Percentiles rank a stretch among this genome's conserved stretches.
Evolutionary conservation across 495 filamentous ascomycete genomes (phyloP).

Genomic region (Xylaria flabelliformis): DNA sequence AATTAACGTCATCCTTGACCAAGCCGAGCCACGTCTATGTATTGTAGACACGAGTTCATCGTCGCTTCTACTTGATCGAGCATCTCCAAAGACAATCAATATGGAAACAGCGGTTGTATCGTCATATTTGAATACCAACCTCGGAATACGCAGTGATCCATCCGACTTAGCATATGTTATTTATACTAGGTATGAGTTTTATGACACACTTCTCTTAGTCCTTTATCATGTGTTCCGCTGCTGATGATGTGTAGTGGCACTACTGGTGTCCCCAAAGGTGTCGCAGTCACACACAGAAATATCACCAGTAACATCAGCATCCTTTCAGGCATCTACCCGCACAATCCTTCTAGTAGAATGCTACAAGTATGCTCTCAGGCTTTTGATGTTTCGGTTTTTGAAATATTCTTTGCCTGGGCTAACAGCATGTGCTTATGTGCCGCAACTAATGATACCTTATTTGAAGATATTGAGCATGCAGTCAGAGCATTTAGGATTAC

Average conservation of each 20-base stretch:
- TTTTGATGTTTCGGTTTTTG: constrained; percentile 81
- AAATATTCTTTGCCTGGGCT: constrained; percentile 80
- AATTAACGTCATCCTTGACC: constrained; percentile 59
- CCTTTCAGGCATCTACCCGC: constrained; percentile 66
- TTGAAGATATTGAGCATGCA: constrained; percentile 64
- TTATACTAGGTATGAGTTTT: constrained; percentile 55
- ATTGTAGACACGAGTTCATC: constrained; percentile 45
- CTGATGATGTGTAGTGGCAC: constrained; percentile 52
- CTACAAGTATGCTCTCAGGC: constrained; percentile 76
- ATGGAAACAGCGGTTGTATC: constrained; percentile 40
- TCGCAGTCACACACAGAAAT: constrained; percentile 71
- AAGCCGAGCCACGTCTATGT: constrained; percentile 56
- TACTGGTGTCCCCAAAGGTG: constrained; percentile 72
- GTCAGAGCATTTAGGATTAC: constrained; percentile 67
- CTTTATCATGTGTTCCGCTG: not conserved
- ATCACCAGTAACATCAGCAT: constrained; percentile 70
- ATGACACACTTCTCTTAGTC: not conserved
- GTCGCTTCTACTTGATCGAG: constrained; percentile 28
- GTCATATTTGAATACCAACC: constrained; percentile 37
- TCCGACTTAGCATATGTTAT: constrained; percentile 62
- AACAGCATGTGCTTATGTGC: constrained; percentile 76
- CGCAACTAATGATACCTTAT: constrained; percentile 67
- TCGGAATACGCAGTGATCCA: constrained; percentile 42
- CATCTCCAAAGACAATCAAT: constrained; percentile 43
- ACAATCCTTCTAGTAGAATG: constrained; percentile 53